These are phyloP conservation scores for Bolboschoenus planiculmis DNA, from an alignment of 176 grass and related monocot genomes.

Conservation along the genomic window DNA sequence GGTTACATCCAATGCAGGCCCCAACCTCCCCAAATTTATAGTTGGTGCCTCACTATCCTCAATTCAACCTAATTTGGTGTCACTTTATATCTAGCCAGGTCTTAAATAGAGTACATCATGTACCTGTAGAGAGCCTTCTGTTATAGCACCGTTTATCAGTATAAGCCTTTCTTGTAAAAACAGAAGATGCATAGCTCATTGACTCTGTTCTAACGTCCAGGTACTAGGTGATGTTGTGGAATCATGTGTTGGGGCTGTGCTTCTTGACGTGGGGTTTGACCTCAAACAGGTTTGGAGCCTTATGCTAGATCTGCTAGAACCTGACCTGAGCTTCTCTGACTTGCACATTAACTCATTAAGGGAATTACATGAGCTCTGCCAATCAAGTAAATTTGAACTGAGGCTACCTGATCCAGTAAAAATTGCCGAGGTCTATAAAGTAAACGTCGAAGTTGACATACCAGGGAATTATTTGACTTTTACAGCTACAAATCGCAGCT, in stretches of 20 bases:
- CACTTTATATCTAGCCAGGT: neutral
- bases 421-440: slow-evolving; percentile 27
- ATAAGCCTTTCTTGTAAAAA: neutral
- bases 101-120: neutral
- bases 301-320: slow-evolving; percentile 61
- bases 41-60: neutral
- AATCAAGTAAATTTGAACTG: slow-evolving; percentile 45
- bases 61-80: neutral
- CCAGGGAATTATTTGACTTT: slow-evolving; percentile 36
- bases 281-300: slow-evolving; percentile 65
- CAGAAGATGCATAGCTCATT: neutral
- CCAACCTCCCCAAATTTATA: neutral
- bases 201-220: slow-evolving; percentile 37
- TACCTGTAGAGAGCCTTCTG: neutral
- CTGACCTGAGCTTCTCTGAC: slow-evolving; percentile 49
- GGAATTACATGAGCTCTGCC: slow-evolving; percentile 81
- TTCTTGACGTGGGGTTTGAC: slow-evolving; percentile 74
- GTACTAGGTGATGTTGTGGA: slow-evolving; percentile 95
- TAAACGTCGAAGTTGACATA: slow-evolving; percentile 67
- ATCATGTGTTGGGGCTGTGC: slow-evolving; percentile 89
- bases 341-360: slow-evolving; percentile 71
- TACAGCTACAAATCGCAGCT: slow-evolving; percentile 51
- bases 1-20: neutral
- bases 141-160: neutral
- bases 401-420: slow-evolving; percentile 51